phyloP scores from a whole-genome alignment of 129 eudicot genomes.

The Mikania micrantha region DNA sequence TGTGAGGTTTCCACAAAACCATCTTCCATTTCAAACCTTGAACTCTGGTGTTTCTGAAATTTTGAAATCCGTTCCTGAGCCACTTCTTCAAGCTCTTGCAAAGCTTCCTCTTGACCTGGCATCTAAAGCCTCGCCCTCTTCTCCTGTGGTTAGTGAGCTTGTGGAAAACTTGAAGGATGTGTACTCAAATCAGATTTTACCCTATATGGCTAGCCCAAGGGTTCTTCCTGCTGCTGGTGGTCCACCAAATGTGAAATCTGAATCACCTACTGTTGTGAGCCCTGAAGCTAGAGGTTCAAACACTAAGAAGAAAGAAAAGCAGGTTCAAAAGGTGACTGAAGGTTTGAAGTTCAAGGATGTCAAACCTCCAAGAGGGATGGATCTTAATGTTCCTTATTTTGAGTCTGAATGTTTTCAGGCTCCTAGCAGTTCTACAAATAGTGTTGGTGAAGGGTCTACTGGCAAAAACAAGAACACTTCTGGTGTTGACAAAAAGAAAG shows the following conservation, averaged over 20 bases:
- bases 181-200: conserved; percentile 25
- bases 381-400: conserved; percentile 28
- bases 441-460: conserved; percentile 3
- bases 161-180: conserved; percentile 38
- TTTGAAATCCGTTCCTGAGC: conserved; percentile 50
- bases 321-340: conserved; percentile 2
- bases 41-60: conserved; percentile 33
- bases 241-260: conserved; percentile 6
- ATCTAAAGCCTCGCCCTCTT: conserved; percentile 34
- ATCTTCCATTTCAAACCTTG: conserved; percentile 19
- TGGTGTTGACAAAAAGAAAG: conserved; percentile 23
- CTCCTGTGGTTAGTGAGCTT: conserved; percentile 35
- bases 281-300: neutral
- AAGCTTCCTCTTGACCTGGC: conserved; percentile 42
- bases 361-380: conserved; percentile 11
- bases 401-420: conserved; percentile 12
- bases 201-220: neutral
- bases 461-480: conserved; percentile 6
- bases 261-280: neutral
- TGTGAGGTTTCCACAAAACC: conserved; percentile 17
- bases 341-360: conserved; percentile 11
- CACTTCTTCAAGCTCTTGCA: conserved; percentile 31
- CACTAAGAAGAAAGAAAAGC: conserved; percentile 13
- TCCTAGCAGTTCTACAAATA: neutral
- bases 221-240: neutral